phyloP scores from a whole-genome alignment of 2,329 filamentous ascomycete genomes.

The Acrocalymma vagum region DNA sequence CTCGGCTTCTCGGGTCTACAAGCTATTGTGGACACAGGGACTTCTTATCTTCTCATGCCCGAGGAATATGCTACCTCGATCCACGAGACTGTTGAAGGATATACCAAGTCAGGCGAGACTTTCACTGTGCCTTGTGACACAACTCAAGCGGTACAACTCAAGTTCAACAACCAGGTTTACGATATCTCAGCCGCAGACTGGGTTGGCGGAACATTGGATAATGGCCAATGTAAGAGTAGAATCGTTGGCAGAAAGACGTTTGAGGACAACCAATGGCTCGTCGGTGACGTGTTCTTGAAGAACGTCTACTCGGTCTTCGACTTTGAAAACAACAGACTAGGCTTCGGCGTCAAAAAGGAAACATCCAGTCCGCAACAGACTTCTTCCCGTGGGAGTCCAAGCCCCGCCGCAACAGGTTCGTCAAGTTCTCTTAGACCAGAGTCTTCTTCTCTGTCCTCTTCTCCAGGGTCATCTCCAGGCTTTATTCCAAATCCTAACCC shows the following conservation, averaged over 20 bases:
- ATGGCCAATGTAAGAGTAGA: constrained; percentile 67
- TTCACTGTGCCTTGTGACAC: constrained; percentile 79
- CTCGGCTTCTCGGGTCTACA: constrained; percentile 56
- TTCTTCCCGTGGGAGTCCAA: no score
- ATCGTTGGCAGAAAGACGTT: constrained; percentile 77
- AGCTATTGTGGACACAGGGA: constrained; percentile 85
- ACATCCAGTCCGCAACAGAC: background rate
- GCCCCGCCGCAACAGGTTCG: no score
- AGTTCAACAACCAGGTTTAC: constrained; percentile 74
- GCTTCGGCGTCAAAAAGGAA: constrained; percentile 49
- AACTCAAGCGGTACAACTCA: constrained; percentile 66
- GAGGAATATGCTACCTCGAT: constrained; percentile 70
- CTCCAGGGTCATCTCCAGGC: no score
- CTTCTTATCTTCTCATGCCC: constrained; percentile 80
- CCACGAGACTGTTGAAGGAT: constrained; percentile 73
- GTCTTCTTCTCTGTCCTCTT: no score
- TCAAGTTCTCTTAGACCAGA: no score
- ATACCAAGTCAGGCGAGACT: constrained; percentile 64
- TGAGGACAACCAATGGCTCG: constrained; percentile 71
- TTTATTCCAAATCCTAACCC: no score
- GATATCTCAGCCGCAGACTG: constrained; percentile 76
- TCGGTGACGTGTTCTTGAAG: constrained; percentile 87
- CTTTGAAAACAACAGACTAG: constrained; percentile 71
- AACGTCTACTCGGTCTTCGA: constrained; percentile 91
- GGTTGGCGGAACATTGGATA: constrained; percentile 58